phyloP scores from a whole-genome alignment of 2,329 filamentous ascomycete species.

The Monilinia laxa region DNA sequence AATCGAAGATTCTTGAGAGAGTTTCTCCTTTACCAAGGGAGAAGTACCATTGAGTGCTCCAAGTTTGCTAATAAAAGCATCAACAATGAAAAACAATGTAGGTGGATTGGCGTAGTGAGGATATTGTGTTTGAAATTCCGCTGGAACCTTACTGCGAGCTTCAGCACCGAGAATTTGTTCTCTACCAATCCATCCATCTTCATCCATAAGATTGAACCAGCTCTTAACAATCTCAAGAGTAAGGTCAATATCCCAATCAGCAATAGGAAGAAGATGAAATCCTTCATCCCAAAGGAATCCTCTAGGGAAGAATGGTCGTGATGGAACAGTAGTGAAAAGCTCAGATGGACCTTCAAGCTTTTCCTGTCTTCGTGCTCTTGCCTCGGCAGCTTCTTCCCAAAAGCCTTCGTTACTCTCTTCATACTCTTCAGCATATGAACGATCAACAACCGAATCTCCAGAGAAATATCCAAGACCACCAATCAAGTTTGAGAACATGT shows the following conservation, averaged over 20 bases:
- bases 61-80: conserved; percentile 78
- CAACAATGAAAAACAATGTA: conserved; percentile 86
- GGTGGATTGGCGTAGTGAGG: conserved; percentile 97
- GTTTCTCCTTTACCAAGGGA: conserved; percentile 46
- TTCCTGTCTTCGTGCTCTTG: conserved; percentile 66
- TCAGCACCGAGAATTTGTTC: conserved; percentile 93
- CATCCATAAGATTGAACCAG: conserved; percentile 95
- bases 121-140: conserved; percentile 92
- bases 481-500: conserved; percentile 89
- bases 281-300: conserved; percentile 99
- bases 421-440: conserved; percentile 88
- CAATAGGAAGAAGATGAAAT: conserved; percentile 86
- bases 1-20: conserved; percentile 48
- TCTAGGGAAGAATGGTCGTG: conserved; percentile 90
- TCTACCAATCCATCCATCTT: conserved; percentile 94
- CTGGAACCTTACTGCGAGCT: conserved; percentile 89
- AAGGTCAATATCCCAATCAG: conserved; percentile 92
- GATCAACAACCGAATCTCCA: conserved; percentile 83
- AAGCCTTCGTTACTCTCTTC: conserved; percentile 94
- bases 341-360: conserved; percentile 78
- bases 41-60: conserved; percentile 53
- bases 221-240: conserved; percentile 85
- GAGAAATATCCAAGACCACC: conserved; percentile 96
- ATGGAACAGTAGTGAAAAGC: conserved; percentile 88
- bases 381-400: conserved; percentile 87